phyloP scores from a whole-genome alignment of 768 basidiomycete genomes.

The Austroboletus eburneus region DNA sequence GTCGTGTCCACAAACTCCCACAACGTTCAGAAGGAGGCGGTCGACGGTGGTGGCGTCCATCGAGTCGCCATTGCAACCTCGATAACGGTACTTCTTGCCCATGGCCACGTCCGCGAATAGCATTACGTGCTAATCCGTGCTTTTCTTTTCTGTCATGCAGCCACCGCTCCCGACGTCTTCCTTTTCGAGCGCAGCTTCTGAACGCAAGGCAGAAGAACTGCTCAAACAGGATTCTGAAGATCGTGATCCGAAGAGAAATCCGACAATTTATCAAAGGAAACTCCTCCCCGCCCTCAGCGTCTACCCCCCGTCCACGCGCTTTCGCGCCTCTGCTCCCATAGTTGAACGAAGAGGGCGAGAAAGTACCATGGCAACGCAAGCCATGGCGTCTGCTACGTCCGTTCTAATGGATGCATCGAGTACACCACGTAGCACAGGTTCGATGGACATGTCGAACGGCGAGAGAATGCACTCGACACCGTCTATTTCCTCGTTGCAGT shows the following conservation, averaged over 20 bases:
- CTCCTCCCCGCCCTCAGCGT: conserved; percentile 22
- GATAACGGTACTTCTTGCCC: conserved; percentile 27
- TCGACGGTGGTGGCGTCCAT: conserved; percentile 16
- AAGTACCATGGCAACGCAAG: conserved; percentile 7
- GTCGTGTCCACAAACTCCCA: conserved; percentile 6
- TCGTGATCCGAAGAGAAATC: conserved; percentile 10
- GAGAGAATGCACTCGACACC: conserved; percentile 15
- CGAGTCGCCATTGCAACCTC: conserved; percentile 25
- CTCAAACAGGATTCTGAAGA: conserved; percentile 12
- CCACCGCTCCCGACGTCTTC: conserved; percentile 18
- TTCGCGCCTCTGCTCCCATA: conserved; percentile 12
- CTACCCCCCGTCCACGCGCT: conserved; percentile 8
- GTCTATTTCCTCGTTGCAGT: conserved; percentile 24
- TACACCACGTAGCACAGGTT: conserved; percentile 18
- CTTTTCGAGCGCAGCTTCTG: conserved; percentile 13
- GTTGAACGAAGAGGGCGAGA: conserved; percentile 4
- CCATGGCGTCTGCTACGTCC: conserved; percentile 18
- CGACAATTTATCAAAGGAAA: conserved; percentile 13
- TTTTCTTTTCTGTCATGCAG: conserved; percentile 16
- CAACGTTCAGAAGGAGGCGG: conserved; percentile 12
- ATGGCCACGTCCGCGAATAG: conserved; percentile 11
- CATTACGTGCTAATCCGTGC: conserved; percentile 17
- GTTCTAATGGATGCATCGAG: conserved; percentile 20
- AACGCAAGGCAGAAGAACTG: conserved; percentile 4
- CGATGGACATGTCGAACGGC: conserved; percentile 14